Evolutionary conservation across 306 rosid species (phyloP).

Genomic region (Quercus rubra): DNA sequence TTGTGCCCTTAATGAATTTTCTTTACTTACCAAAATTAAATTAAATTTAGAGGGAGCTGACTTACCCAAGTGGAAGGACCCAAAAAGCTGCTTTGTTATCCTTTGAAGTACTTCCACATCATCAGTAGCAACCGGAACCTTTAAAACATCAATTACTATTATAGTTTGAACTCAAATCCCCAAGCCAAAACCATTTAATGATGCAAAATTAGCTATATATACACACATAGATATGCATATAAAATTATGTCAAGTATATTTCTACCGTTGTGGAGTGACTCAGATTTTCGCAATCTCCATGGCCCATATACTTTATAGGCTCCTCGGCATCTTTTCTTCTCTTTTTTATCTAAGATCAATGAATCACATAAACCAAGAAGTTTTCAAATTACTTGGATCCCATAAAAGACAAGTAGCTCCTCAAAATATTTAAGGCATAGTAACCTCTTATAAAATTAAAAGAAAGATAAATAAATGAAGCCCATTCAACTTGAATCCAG

Average conservation of each 20-base stretch:
- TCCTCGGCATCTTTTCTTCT: conserved; percentile 76
- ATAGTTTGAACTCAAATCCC: conserved; percentile 14
- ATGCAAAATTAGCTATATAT: conserved; percentile 6
- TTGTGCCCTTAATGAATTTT: too few species aligned
- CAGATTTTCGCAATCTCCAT: conserved; percentile 94
- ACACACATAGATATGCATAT: not conserved
- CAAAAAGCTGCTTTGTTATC: conserved; percentile 69
- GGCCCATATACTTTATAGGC: conserved; percentile 91
- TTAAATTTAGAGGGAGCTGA: conserved; percentile 1
- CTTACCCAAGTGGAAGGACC: conserved; percentile 68
- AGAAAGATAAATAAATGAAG: conserved; percentile 7
- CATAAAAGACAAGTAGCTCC: conserved; percentile 17
- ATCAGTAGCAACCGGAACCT: conserved; percentile 92
- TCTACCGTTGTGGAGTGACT: conserved; percentile 85
- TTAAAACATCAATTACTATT: conserved; percentile 19
- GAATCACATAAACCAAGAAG: conserved; percentile 6
- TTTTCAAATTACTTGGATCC: conserved; percentile 10
- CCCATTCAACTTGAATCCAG: conserved; percentile 3
- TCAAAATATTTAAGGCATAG: not conserved
- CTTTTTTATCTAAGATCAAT: conserved; percentile 64
- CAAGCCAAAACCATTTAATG: conserved; percentile 12
- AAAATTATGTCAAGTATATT: conserved; percentile 14
- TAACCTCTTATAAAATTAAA: conserved; percentile 14
- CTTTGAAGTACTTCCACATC: conserved; percentile 81
- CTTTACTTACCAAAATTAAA: not conserved